Base-by-base conservation (phyloP, 2,329 filamentous ascomycete genomes). In the Seiridium unicorne region DNA sequence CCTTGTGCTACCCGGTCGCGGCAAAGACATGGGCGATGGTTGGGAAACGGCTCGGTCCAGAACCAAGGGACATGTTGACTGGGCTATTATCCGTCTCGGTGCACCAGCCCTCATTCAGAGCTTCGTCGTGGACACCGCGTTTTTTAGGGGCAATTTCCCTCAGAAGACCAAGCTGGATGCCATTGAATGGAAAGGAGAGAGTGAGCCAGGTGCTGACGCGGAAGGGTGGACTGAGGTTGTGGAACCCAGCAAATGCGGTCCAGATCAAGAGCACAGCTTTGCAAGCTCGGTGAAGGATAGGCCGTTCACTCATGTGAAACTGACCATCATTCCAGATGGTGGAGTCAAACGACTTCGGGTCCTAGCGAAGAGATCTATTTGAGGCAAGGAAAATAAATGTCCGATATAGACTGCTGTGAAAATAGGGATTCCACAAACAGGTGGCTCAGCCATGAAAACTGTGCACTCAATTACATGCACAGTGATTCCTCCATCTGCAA, bases 321-420 rank as follows among this genome's bases (percentile, higher is more conserved):
- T 98, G 72, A 90, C 92, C 40, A 95, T 97, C 72, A 92, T 97
- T 66, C 94, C 94, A 0, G 93, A 98, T 74, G 93, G 94, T 40
- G 93, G 94, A 32, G 90, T 97, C 3, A 97, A 96, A 85, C 82
- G 93, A 64, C 84, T 97, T 65, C 85, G 92, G 51, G 86, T 94
- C 2, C 88, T 91, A 73, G 91, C 89, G 2, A 87, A 83, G 70
- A 81, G 87, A 65, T 77, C 76, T n/a, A 60, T 68, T 5, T 72
- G 36, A 64, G 26, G 31, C 42, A 31, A 26, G 18, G 26, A 34
- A 38, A 44, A 44, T 47, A 13, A 10, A 46, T 7, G 44, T 26
- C 18, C 18, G 18, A 26, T 26, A 26, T 26, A 26, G 18, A 26
- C 18, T 26, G 18, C 18, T 26, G 18, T 26, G 18, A 26, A 26